Base-by-base conservation (phyloP, 257 asterid species). In the Solanum phureja region DNA sequence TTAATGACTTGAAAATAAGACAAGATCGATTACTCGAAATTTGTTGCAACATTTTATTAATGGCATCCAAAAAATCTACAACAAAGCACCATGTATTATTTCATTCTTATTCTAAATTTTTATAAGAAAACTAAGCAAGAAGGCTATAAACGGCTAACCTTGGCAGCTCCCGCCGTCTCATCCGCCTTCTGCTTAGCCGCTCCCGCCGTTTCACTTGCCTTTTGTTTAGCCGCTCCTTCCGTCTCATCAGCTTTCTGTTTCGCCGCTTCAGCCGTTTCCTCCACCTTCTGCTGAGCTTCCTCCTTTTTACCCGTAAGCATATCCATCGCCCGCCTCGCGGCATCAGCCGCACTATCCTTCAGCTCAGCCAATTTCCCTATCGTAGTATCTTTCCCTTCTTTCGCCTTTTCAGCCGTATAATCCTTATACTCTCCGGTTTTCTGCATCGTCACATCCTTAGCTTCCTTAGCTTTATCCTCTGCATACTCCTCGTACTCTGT, bases 271-370 rank as follows among this genome's bases (percentile, higher is more conserved):
- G 76, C 89, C 1, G 92, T 88, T 71, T 93, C 95, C 0, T 11
- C 87, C 0, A 86, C 95, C 84, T 81, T 87, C 89, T 91, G 88
- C 87, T 88, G 87, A 1, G 93, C 88, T 84, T 93, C 95, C 16
- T 93, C 98, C 79, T 89, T 94, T 92, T 96, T 96, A 18, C 97
- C 97, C 0, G 96, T 93, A 5, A 96, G 13, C 76, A n/a, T 93
- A n/a, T 72, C 95, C 94, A 94, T 88, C 14, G 97, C 98, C 62
- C 92, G 87, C 71, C 89, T 84, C 0, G 97, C 94, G 0, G 96
- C 97, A 0, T 58, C 95, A 0, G 95, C 94, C 0, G 95, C 95
- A 0, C 96, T 86, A 8, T 93, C 96, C 91, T 93, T 94, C 90
- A 94, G 35, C 44, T 92, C 98, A 0, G 90, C 74, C 6, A 93